Base-by-base conservation (phyloP, 257 asterid species). In the Penstemon newberryi region DNA sequence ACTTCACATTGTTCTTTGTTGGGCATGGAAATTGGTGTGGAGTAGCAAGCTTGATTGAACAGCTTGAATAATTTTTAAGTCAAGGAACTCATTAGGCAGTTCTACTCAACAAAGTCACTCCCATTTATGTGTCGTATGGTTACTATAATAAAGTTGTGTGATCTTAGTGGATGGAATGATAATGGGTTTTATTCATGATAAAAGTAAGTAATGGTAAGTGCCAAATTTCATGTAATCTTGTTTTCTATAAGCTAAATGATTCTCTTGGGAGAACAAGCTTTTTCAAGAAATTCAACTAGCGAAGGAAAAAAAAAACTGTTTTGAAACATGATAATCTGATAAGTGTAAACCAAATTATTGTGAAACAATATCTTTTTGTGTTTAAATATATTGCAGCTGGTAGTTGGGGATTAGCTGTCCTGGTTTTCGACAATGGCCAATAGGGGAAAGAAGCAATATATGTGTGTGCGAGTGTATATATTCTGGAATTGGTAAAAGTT, bases 21-120 rank as follows among this genome's bases (percentile, higher is more conserved):
- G 0, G 13, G 1, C 7, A 8, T 3, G 15, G 9, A 60, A 60
- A n/a, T 42, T 42, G 36, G 65, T 59, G 47, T 39, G 11, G 45
- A n/a, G 52, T 36, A 33, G 6, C 18, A 13, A 15, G 40, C 56
- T 51, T 71, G 56, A 40, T 52, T 33, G 49, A 19, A 33, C 37
- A 42, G 11, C 66, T 62, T 13, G 18, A 36, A 40, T 19, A 7
- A 68, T 59, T 68, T n/a, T 58, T 70, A 53, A 15, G 18, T 15
- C 18, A 15, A 33, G 60, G 18, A 52, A 45, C 47, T 40, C 13
- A 65, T 41, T 66, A n/a, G 69, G 11, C 11, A 9, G 9, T 44
- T 37, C 58, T 37, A 8, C 66, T 15, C 41, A 60, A n/a, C 33
- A 5, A 33, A 3, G 3, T 25, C 46, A 13, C 56, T 45, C 39